phyloP scores from a whole-genome alignment of 1,139 yeast genomes.

The Suhomyces kunorum region DNA sequence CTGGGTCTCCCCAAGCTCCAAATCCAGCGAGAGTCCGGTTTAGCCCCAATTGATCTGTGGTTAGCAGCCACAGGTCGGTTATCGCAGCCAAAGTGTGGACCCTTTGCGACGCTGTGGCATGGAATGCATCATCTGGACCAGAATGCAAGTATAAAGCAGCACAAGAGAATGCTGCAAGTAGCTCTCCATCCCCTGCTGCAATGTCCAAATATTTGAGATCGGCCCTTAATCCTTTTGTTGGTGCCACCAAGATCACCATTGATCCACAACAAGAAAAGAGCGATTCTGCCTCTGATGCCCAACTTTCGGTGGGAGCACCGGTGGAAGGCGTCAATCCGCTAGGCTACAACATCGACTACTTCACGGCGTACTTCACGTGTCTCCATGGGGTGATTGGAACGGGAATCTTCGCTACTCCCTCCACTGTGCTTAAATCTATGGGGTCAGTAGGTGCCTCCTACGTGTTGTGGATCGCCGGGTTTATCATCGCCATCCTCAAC shows the following conservation, averaged over 20 bases:
- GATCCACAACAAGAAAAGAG: neutral
- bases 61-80: no score
- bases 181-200: neutral
- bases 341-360: slow-evolving; percentile 37
- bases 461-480: slow-evolving; percentile 43
- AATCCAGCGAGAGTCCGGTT: no score
- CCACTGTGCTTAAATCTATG: slow-evolving; percentile 33
- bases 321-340: slow-evolving; percentile 40
- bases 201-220: slow-evolving; percentile 7
- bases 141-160: no score
- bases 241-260: slow-evolving; percentile 1
- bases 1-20: no score
- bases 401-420: slow-evolving; percentile 49
- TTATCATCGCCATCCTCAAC: slow-evolving; percentile 36
- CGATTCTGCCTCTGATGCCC: slow-evolving; percentile 17
- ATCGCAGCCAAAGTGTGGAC: slow-evolving; percentile 3
- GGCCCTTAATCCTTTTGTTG: slow-evolving; percentile 8
- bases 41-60: no score
- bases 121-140: neutral
- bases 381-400: slow-evolving; percentile 49
- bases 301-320: slow-evolving; percentile 36
- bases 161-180: no score
- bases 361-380: slow-evolving; percentile 34
- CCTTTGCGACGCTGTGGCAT: slow-evolving; percentile 3
- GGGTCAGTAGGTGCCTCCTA: slow-evolving; percentile 48